Percentiles rank a stretch among this genome's conserved stretches.
phyloP scores from a whole-genome alignment of 2,329 filamentous ascomycete species.

The Aspergillus quadrilineatus region DNA sequence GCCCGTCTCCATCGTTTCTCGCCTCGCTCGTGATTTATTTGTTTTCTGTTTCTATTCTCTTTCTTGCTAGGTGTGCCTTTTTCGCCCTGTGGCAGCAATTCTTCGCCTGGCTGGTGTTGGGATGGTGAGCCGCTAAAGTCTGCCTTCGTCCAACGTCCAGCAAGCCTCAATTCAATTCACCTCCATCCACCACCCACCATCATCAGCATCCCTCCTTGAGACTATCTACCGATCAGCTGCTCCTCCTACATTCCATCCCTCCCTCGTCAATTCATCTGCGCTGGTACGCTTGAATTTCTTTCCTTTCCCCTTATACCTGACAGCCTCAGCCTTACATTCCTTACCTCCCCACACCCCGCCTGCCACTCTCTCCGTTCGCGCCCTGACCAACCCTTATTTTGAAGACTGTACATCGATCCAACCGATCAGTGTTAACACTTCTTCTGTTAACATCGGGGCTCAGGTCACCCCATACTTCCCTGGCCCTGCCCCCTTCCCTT shows the following conservation, averaged over 20 bases:
- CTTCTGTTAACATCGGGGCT: constrained; percentile 20
- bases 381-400: constrained; percentile 9
- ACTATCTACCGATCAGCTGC: constrained; percentile 8
- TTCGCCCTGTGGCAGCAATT: constrained; percentile 1
- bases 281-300: constrained; percentile 23
- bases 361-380: constrained; percentile 13
- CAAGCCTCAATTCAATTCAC: constrained; percentile 9
- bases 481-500: constrained; percentile 12
- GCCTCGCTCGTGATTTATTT: constrained; percentile 1
- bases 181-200: constrained; percentile 13
- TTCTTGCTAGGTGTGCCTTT: constrained; percentile 3
- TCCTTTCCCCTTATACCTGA: constrained; percentile 13
- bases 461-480: constrained; percentile 13
- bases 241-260: constrained; percentile 6
- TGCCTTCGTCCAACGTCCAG: constrained; percentile 11
- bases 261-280: constrained; percentile 11
- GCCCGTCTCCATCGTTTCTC: constrained; percentile 9
- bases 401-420: constrained; percentile 19
- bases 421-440: constrained; percentile 23
- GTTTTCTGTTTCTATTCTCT: constrained; percentile 6
- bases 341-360: constrained; percentile 17
- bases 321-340: constrained; percentile 14
- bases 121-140: constrained; percentile 25
- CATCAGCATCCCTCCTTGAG: constrained; percentile 15
- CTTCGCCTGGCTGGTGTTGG: constrained; percentile 5